Percentiles rank a stretch among this genome's conserved stretches.
phyloP scores from a whole-genome alignment of 768 basidiomycete genomes.

The Podaxis sp. region DNA sequence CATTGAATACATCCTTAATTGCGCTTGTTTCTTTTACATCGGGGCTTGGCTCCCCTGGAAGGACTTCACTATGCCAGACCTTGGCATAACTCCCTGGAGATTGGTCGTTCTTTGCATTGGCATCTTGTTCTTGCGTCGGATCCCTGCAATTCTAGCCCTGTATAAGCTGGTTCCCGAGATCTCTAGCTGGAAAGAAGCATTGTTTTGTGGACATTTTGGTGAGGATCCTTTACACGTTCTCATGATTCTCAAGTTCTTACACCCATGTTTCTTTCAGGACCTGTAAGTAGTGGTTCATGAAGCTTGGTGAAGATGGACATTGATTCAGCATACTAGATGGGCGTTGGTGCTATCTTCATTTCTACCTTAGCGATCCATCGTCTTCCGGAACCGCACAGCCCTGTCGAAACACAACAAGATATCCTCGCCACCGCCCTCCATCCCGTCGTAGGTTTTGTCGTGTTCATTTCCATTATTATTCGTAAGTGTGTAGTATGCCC shows the following conservation, averaged over 20 bases:
- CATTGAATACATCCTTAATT: conserved; percentile 84
- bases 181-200: conserved; percentile 76
- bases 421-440: conserved; percentile 70
- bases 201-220: conserved; percentile 94
- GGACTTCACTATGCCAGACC: conserved; percentile 50
- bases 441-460: conserved; percentile 86
- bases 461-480: conserved; percentile 81
- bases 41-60: conserved; percentile 86
- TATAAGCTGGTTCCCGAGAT: conserved; percentile 91
- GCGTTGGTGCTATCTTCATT: conserved; percentile 90
- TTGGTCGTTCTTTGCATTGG: conserved; percentile 65
- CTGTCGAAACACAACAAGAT: conserved; percentile 70
- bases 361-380: conserved; percentile 67
- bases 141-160: conserved; percentile 74
- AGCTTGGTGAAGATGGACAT: background rate
- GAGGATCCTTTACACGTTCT: conserved; percentile 14
- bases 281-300: conserved; percentile 38
- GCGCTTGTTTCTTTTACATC: conserved; percentile 78
- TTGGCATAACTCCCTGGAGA: conserved; percentile 70
- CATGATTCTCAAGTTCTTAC: background rate
- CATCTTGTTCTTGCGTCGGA: conserved; percentile 74
- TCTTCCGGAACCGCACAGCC: conserved; percentile 55
- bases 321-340: conserved; percentile 56
- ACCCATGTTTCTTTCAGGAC: conserved; percentile 35
- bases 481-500: conserved; percentile 45